These are phyloP conservation scores for Citeromyces nyonsensis DNA, from an alignment of 805 yeast genomes.

Conservation along the genomic window DNA sequence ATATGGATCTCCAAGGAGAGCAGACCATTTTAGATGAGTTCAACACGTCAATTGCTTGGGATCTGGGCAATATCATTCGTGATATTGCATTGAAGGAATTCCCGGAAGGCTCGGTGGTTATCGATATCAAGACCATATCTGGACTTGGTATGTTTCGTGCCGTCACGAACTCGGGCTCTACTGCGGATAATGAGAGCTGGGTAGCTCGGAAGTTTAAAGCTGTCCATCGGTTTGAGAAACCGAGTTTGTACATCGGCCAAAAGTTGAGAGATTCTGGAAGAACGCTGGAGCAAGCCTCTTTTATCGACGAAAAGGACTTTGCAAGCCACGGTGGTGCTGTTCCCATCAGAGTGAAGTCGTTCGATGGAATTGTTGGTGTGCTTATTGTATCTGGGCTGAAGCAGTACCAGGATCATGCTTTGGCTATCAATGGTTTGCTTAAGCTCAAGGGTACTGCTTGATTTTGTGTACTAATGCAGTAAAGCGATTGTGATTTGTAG, in stretches of 20 bases:
- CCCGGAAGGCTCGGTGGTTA: constrained; percentile 18
- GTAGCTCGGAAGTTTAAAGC: constrained; percentile 30
- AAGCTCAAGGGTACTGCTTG: no score
- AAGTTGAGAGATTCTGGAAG: constrained; percentile 19
- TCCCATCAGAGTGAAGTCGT: constrained; percentile 21
- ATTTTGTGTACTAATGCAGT: no score
- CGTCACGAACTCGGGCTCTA: constrained; percentile 15
- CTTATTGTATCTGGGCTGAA: constrained; percentile 41
- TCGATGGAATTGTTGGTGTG: constrained; percentile 22
- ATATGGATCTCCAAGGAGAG: no score
- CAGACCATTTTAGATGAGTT: constrained; percentile 4
- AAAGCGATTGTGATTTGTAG: no score
- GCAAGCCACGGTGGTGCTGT: constrained; percentile 44
- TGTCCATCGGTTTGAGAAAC: constrained; percentile 27
- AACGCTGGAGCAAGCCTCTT: constrained; percentile 20
- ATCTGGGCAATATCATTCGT: constrained; percentile 25
- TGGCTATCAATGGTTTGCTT: constrained; percentile 17
- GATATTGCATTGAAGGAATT: constrained; percentile 13
- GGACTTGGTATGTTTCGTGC: constrained; percentile 33
- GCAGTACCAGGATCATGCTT: constrained; percentile 36
- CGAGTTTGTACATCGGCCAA: constrained; percentile 30
- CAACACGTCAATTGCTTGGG: constrained; percentile 24
- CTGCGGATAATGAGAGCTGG: constrained; percentile 40
- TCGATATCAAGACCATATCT: constrained; percentile 27
- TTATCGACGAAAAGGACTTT: constrained; percentile 23